phyloP scores from a whole-genome alignment of 495 filamentous ascomycete species.

The Chaetomium tenue region DNA sequence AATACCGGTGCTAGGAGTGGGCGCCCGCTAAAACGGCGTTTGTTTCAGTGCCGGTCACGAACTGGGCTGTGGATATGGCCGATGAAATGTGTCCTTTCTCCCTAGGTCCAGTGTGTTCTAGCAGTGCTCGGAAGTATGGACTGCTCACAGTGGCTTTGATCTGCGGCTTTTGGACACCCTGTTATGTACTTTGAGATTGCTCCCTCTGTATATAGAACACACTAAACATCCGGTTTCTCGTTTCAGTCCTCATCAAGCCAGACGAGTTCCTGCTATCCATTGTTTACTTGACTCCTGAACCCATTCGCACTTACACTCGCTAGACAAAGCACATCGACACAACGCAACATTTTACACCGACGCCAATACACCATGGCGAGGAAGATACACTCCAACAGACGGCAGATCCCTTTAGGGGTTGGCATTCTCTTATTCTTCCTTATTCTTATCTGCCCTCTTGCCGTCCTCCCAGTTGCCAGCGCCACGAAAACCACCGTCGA shows the following conservation, averaged over 20 bases:
- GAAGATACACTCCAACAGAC: neutral
- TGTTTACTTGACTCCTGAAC: neutral
- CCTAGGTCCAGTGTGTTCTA: neutral
- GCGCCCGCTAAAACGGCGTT: neutral
- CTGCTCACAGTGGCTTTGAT: neutral
- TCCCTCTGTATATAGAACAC: neutral
- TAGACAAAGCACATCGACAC: neutral
- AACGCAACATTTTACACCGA: neutral
- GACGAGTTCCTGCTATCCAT: neutral
- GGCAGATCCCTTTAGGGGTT: constrained; percentile 40
- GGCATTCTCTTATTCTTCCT: constrained; percentile 80
- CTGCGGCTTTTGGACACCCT: constrained; percentile 1
- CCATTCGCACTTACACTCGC: neutral
- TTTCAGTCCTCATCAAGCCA: too few species aligned
- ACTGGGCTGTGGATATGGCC: neutral
- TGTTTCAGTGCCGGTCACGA: neutral
- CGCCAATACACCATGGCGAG: constrained; percentile 11
- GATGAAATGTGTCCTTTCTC: constrained; percentile 18
- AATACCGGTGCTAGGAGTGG: neutral
- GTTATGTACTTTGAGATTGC: neutral
- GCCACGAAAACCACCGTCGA: constrained; percentile 48
- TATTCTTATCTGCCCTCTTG: constrained; percentile 66
- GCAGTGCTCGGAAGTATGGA: neutral
- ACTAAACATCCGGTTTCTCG: neutral
- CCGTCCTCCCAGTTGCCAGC: constrained; percentile 65